These are phyloP conservation scores for Galeopsis tetrahit DNA, from an alignment of 257 asterid species.

Conservation along the genomic window DNA sequence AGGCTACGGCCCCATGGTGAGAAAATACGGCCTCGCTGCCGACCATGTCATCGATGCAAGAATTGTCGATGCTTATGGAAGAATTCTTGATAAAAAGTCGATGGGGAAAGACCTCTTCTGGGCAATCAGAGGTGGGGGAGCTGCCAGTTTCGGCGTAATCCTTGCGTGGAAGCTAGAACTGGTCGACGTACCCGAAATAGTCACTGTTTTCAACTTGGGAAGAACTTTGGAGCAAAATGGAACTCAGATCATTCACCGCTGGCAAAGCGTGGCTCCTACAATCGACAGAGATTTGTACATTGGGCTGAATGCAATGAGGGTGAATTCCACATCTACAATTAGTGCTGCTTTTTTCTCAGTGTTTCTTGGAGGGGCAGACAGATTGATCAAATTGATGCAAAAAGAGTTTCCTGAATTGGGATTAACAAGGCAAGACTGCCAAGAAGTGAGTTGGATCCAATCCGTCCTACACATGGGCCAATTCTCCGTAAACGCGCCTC, in stretches of 20 bases:
- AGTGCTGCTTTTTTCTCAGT: constrained; percentile 18
- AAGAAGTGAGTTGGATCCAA: constrained; percentile 31
- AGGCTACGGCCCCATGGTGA: background rate
- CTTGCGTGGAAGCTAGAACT: background rate
- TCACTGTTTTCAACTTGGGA: background rate
- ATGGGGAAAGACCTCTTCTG: background rate
- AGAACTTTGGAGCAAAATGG: constrained; percentile 34
- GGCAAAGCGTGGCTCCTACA: constrained; percentile 33
- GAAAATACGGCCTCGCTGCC: background rate
- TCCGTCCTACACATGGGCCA: constrained; percentile 2
- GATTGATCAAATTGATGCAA: constrained; percentile 14
- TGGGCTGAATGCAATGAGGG: background rate
- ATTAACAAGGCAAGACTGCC: constrained; percentile 26
- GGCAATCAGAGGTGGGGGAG: constrained; percentile 13
- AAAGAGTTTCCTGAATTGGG: constrained; percentile 32
- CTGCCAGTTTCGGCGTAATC: constrained; percentile 11
- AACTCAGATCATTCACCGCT: constrained; percentile 28
- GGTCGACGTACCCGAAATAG: constrained; percentile 19
- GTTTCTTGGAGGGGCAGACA: constrained; percentile 26
- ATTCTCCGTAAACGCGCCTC: background rate
- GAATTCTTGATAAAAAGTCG: background rate
- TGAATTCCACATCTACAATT: constrained; percentile 25
- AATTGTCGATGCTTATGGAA: background rate
- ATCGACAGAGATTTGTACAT: constrained; percentile 33
- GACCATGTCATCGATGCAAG: background rate